These are phyloP conservation scores for Sisymbrium altissimum DNA, from an alignment of 345 rosid species.

Conservation along the genomic window DNA sequence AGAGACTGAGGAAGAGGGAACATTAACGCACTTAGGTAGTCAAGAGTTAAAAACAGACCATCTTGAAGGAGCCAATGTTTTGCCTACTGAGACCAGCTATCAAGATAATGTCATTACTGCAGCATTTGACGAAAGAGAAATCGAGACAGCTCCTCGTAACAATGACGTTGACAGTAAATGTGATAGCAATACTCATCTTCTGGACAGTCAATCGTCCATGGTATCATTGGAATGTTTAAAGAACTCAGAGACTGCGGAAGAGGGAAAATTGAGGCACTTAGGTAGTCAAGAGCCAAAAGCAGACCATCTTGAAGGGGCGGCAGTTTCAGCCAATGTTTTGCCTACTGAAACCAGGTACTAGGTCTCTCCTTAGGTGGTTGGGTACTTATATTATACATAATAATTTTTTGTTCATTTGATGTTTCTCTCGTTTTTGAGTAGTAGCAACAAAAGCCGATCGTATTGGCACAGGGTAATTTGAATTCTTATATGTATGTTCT, in stretches of 20 bases:
- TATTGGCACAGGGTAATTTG: neutral
- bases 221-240: neutral
- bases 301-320: neutral
- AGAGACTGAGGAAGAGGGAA: slow-evolving; percentile 1
- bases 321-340: neutral
- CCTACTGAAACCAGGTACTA: slow-evolving; percentile 10
- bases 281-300: slow-evolving; percentile 16
- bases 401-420: neutral
- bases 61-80: slow-evolving; percentile 9
- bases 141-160: neutral
- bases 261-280: neutral
- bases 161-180: neutral
- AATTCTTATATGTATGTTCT: neutral
- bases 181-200: neutral
- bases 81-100: slow-evolving; percentile 5
- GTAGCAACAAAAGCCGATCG: neutral
- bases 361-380: neutral
- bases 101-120: neutral
- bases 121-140: neutral
- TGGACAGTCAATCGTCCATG: neutral
- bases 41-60: slow-evolving; percentile 13
- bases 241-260: neutral
- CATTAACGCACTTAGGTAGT: neutral
- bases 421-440: slow-evolving; percentile 2
- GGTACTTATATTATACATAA: neutral